Evolutionary conservation across 2,329 filamentous ascomycete species (phyloP).

Genomic region (Tolypocladium guangdongense): DNA sequence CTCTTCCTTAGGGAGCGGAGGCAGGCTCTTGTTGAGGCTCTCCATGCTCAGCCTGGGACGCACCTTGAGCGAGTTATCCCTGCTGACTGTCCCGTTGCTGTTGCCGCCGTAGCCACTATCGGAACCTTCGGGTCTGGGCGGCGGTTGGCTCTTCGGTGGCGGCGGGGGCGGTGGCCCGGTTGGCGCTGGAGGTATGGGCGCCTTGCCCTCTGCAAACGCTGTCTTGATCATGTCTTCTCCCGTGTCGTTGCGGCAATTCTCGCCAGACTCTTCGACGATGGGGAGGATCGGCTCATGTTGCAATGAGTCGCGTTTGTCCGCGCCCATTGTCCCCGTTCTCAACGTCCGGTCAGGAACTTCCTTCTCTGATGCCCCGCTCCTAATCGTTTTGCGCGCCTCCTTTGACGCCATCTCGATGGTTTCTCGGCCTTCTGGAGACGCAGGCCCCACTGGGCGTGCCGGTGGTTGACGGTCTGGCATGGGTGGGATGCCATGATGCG

Average conservation of each 20-base stretch:
- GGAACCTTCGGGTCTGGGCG: slow-evolving; percentile 32
- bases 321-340: slow-evolving; percentile 17
- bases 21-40: slow-evolving; percentile 50
- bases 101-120: slow-evolving; percentile 35
- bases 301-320: slow-evolving; percentile 43
- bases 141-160: slow-evolving; percentile 17
- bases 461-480: slow-evolving; percentile 37
- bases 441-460: slow-evolving; percentile 19
- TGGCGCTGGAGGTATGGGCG: slow-evolving; percentile 25
- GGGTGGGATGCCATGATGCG: slow-evolving; percentile 26
- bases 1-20: slow-evolving; percentile 37
- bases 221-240: slow-evolving; percentile 29
- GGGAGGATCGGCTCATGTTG: slow-evolving; percentile 53
- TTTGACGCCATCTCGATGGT: slow-evolving; percentile 28
- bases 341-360: slow-evolving; percentile 54
- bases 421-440: slow-evolving; percentile 27
- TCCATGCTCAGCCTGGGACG: slow-evolving; percentile 36
- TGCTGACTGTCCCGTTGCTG: slow-evolving; percentile 18
- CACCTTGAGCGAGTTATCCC: slow-evolving; percentile 19
- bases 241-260: slow-evolving; percentile 47
- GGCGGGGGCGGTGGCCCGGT: slow-evolving; percentile 29
- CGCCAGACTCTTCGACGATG: slow-evolving; percentile 82
- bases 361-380: slow-evolving; percentile 25
- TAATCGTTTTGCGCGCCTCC: slow-evolving; percentile 24
- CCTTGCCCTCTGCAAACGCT: slow-evolving; percentile 18